Evolutionary conservation across 768 basidiomycete genomes (phyloP).

Genomic region (Chalciporus piperatus): DNA sequence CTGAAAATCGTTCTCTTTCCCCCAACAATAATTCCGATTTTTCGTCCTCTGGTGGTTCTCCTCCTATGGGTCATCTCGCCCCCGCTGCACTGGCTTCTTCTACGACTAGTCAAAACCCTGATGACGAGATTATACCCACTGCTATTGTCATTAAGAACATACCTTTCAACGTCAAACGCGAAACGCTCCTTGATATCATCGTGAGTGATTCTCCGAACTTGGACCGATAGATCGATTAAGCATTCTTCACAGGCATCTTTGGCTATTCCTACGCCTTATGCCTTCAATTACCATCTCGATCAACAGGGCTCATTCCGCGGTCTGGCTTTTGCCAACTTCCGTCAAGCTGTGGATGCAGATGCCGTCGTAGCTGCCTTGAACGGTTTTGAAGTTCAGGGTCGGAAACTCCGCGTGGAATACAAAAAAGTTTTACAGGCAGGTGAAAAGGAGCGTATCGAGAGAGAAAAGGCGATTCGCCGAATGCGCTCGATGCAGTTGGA

Average conservation of each 20-base stretch:
- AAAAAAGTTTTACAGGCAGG: constrained; percentile 99
- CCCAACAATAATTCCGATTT: constrained; percentile 88
- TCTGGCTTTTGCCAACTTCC: constrained; percentile 97
- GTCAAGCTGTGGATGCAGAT: constrained; percentile 86
- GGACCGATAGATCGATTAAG: constrained; percentile 8
- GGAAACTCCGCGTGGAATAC: constrained; percentile 97
- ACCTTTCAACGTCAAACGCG: constrained; percentile 97
- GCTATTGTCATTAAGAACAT: constrained; percentile 99
- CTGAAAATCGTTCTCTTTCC: constrained; percentile 79
- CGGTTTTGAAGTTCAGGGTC: constrained; percentile 93
- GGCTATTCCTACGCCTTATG: constrained; percentile 94
- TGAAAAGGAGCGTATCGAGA: constrained; percentile 97
- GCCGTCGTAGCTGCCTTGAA: constrained; percentile 95
- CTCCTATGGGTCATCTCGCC: constrained; percentile 49
- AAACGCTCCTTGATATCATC: constrained; percentile 94
- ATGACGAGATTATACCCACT: constrained; percentile 96
- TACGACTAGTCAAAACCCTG: constrained; percentile 51
- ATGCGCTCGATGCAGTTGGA: constrained; percentile 98
- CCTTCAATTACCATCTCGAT: constrained; percentile 99
- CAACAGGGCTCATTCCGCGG: constrained; percentile 96
- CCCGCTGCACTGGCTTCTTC: constrained; percentile 46
- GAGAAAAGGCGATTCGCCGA: constrained; percentile 96
- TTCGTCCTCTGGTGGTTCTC: constrained; percentile 83
- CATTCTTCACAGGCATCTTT: constrained; percentile 66
- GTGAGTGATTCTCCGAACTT: constrained; percentile 42